Base-by-base conservation (phyloP, 495 filamentous ascomycete genomes). In the Sabuloglossum arenarium region DNA sequence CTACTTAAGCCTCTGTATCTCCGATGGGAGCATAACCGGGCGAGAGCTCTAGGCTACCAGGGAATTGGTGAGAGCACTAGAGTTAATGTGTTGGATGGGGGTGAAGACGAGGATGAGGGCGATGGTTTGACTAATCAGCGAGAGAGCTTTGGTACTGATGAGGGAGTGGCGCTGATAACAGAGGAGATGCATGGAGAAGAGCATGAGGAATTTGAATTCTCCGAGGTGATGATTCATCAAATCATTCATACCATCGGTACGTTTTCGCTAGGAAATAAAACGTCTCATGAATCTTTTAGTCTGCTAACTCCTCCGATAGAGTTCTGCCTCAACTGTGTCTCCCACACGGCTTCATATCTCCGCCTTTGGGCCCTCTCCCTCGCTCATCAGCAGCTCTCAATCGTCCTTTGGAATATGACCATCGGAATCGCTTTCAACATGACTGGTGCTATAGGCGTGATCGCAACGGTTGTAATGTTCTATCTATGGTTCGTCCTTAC, bases 241-340 rank as follows among this genome's bases (percentile, higher is more conserved):
- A 83, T 95, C 65, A 98, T 98, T 65, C 91, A 98, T 70, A 98
- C 91, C 24, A 97, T 98, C 63, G 85, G 84, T 88, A 76, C 69
- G 80, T 71, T 32, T 24, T 6, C 21, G 43, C 43, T 24, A 43
- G 29, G 21, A 37, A 28, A 50, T 51, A 37, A 9, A 53, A 1
- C 5, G n/a, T 5, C 19, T 43, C 34, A 1, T 34, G 28, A 16
- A 24, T 42, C 14, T 23, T 31, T 21, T 19, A 25, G 8, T 27
- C 12, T 14, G 16, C 28, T 39, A 25, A 30, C 23, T 32, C 39
- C n/a, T 24, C 27, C 3, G 27, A 25, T 55, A 86, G 91, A 98
- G 73, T 99, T 99, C 72, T 97, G 91, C 69, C 77, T 99, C 60
- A 97, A 97, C 72, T 96, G 88, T 71, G 90, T 99, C 62, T 97